Conservation (phyloP, 306 rosid species). For the Leucaena leucocephala region DNA sequence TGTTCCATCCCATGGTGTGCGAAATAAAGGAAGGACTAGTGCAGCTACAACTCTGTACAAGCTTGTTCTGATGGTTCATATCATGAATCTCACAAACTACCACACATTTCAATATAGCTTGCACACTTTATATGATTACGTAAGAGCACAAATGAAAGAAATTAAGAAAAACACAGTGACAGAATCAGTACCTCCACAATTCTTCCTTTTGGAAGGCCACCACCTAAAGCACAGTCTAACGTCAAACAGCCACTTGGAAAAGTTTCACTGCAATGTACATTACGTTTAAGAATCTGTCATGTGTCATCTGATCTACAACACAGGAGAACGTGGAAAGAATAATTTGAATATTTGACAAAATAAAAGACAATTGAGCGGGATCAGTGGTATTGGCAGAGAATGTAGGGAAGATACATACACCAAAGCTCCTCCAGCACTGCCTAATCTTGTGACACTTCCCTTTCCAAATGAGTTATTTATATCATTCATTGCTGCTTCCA, state of each 20-base stretch:
- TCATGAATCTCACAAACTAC: conserved; percentile 9
- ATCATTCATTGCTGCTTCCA: conserved; percentile 97
- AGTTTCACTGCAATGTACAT: conserved; percentile 75
- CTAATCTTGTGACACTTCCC: conserved; percentile 95
- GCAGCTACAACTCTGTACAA: conserved; percentile 18
- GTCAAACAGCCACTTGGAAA: conserved; percentile 99
- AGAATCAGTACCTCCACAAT: conserved; percentile 80
- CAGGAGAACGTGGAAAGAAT: conserved; percentile 30
- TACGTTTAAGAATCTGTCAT: conserved; percentile 25
- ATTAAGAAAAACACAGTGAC: neutral
- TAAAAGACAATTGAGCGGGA: neutral
- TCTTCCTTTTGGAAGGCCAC: conserved; percentile 98
- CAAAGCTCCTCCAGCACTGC: conserved; percentile 98
- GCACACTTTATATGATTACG: conserved; percentile 1
- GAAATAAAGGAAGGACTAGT: conserved; percentile 13
- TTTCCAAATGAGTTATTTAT: conserved; percentile 91
- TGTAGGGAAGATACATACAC: conserved; percentile 65
- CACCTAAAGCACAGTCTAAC: conserved; percentile 93
- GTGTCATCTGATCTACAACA: conserved; percentile 32
- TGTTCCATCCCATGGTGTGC: conserved; percentile 7
- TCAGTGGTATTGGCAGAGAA: conserved; percentile 19
- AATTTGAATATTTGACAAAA: conserved; percentile 10
- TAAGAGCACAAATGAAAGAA: conserved; percentile 9
- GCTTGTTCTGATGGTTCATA: neutral
- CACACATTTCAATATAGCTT: conserved; percentile 8